Evolutionary conservation across 2,329 filamentous ascomycete species (phyloP).

Genomic region (Karstenula rhodostoma): DNA sequence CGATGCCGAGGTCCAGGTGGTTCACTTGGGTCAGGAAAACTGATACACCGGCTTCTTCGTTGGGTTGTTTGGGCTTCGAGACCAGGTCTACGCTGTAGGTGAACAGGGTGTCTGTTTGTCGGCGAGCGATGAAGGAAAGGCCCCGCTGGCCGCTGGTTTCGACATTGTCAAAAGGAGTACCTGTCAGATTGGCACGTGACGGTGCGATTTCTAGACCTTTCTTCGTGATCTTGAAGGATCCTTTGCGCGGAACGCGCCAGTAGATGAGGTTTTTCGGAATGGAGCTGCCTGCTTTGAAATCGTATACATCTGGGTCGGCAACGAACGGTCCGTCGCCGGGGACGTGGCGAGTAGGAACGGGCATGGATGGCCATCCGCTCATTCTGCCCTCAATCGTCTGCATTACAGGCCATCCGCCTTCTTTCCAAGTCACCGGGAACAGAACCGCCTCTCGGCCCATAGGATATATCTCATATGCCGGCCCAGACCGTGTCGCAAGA

Average conservation of each 20-base stretch:
- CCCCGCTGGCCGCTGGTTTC: slow-evolving; percentile 50
- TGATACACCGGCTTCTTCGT: neutral
- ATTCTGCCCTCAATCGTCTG: slow-evolving; percentile 55
- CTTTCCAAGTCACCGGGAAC: slow-evolving; percentile 34
- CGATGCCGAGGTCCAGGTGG: neutral
- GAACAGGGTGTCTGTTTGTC: slow-evolving; percentile 64
- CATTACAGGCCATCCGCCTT: slow-evolving; percentile 55
- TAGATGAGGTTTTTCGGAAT: slow-evolving; percentile 62
- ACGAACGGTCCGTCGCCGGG: slow-evolving; percentile 7
- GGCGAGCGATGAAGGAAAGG: slow-evolving; percentile 60
- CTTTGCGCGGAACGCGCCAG: slow-evolving; percentile 61
- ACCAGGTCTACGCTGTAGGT: slow-evolving; percentile 57
- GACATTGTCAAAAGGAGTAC: slow-evolving; percentile 53
- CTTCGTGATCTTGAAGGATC: slow-evolving; percentile 35
- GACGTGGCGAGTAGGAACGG: neutral
- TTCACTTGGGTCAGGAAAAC: neutral
- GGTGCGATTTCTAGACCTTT: slow-evolving; percentile 49
- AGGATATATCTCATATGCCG: slow-evolving; percentile 22
- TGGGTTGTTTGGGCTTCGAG: slow-evolving; percentile 2
- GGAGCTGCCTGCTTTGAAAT: slow-evolving; percentile 54
- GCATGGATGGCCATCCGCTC: slow-evolving; percentile 39
- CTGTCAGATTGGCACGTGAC: slow-evolving; percentile 62
- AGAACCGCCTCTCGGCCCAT: slow-evolving; percentile 42
- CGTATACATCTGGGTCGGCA: slow-evolving; percentile 53
- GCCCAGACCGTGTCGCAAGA: slow-evolving; percentile 34